A percentile compares a stretch with the other conserved stretches of the same genome.
Evolutionary conservation across 306 rosid genomes (phyloP).

Genomic region (Alnus glutinosa): DNA sequence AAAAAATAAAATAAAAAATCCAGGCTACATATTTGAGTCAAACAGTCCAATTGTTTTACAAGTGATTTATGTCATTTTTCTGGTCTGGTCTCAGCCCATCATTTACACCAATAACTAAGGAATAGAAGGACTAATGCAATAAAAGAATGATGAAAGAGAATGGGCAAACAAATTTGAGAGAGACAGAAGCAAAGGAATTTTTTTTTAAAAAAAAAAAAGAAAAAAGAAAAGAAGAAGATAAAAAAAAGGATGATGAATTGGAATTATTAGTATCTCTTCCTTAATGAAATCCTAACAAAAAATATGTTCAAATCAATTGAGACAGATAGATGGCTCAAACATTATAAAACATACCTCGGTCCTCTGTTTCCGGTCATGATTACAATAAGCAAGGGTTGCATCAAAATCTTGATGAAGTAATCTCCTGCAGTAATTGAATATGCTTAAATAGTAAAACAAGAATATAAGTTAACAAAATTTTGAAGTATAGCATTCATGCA

Average conservation of each 20-base stretch:
- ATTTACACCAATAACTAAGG: background rate
- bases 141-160: background rate
- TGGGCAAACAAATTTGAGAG: background rate
- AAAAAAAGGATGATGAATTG: background rate
- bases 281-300: background rate
- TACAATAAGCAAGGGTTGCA: constrained; percentile 80
- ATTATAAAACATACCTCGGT: constrained; percentile 62
- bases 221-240: too few species aligned
- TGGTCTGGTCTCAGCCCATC: background rate
- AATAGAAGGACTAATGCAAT: background rate
- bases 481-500: background rate
- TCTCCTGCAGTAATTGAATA: constrained; percentile 64
- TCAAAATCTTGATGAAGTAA: constrained; percentile 97
- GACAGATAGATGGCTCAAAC: background rate
- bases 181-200: background rate
- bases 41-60: background rate
- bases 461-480: constrained; percentile 12
- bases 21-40: background rate
- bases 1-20: background rate
- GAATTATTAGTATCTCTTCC: background rate
- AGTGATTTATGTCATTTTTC: background rate
- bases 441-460: background rate
- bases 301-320: background rate
- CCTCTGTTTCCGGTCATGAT: constrained; percentile 92
- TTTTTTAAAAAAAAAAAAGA: background rate